Evolutionary conservation across 176 grass and related monocot genomes (phyloP), one percentile per base, ranked within the genome.

Genomic region (Oryza glaberrima): DNA sequence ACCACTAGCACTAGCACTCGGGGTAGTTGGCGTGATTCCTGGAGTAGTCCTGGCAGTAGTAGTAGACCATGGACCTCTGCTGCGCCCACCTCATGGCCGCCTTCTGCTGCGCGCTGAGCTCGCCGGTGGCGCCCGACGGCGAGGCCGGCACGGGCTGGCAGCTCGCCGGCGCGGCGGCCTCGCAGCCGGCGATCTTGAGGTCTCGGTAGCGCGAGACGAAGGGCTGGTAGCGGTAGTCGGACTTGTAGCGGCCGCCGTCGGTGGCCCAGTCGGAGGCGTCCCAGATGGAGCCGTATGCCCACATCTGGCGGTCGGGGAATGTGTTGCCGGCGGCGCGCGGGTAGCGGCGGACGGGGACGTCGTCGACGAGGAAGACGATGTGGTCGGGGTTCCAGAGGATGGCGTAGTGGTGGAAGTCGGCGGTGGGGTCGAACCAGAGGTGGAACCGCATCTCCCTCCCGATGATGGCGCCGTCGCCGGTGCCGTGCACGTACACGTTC

Each of bases 261-360:
- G 94, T 96, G 81, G 94, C 94, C 94, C 94, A 96, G 73, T 90
- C 88, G 25, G 94, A 93, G 76, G 94, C 94, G 64, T 96, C 94
- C 94, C 94, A 96, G 67, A 96, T 91, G 74, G 94, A 93, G 22
- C 94, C 94, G 67, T 93, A 96, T 0, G 80, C 85, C 94, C 94
- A 96, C 94, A 96, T 96, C 72, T 86, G 56, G 0, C 94, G 52
- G 64, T 76, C 73, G 0, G 94, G 91, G 84, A 80, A 96, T 0
- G 19, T 40, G 40, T 41, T 7, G 38, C 38, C 22, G 0, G 44
- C 52, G n/a, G 83, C 86, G 34, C 66, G 89, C 2, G 56, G 73
- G 40, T 96, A 93, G 6, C 91, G 85, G 20, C 94, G 88, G 0
- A 93, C 48, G 6, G 94, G 91, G 26, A 93, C 81, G 81, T 96